Conservation (phyloP, 345 rosid genomes). For the Arabis hirsuta region DNA sequence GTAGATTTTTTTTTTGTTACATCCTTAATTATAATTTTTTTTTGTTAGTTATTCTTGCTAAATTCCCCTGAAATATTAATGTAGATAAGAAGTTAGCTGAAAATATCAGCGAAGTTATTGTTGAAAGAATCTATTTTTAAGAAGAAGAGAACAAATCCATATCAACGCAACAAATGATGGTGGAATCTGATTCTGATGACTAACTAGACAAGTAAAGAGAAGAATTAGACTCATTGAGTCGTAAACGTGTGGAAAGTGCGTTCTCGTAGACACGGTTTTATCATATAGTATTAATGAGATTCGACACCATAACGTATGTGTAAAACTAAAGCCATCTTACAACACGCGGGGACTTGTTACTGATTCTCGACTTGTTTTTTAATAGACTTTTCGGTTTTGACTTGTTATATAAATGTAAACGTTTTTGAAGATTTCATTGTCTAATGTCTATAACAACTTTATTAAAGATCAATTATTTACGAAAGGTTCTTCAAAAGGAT, state of each 20-base stretch:
- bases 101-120: too few species aligned
- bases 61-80: too few species aligned
- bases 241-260: conserved; percentile 20
- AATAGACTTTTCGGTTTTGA: neutral
- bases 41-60: too few species aligned
- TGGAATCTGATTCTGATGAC: conserved; percentile 26
- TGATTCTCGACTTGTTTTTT: neutral
- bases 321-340: conserved; percentile 28
- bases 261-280: conserved; percentile 28
- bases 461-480: conserved; percentile 7
- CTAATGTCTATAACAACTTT: neutral
- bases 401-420: neutral
- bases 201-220: conserved; percentile 5
- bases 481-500: neutral
- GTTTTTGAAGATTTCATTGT: neutral
- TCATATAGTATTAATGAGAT: conserved; percentile 3
- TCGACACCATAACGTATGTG: conserved; percentile 23
- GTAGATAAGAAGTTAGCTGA: too few species aligned
- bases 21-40: too few species aligned
- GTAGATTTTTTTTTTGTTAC: too few species aligned
- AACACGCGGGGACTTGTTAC: conserved; percentile 21
- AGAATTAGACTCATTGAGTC: neutral
- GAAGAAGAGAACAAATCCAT: conserved; percentile 13
- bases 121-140: neutral
- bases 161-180: conserved; percentile 14